Evolutionary conservation across 2,329 filamentous ascomycete species (phyloP).

Genomic region (Phoma sp.): DNA sequence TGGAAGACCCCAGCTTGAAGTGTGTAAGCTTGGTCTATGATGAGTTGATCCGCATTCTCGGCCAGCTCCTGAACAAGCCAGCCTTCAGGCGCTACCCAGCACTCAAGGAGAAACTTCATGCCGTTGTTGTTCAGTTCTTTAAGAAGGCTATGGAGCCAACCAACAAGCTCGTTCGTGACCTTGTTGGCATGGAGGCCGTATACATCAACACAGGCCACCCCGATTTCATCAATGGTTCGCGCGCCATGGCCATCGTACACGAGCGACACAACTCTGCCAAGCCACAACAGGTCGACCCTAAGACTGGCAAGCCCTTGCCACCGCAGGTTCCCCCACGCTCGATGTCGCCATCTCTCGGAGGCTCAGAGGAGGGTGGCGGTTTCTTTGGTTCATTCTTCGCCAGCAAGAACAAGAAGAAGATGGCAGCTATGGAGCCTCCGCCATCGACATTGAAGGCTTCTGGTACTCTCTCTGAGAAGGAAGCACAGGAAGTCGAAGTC

Average conservation of each 20-base stretch:
- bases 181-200: constrained; percentile 94
- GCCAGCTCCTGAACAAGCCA: constrained; percentile 85
- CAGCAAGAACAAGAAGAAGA: constrained; percentile 99
- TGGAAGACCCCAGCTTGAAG: constrained; percentile 96
- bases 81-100: constrained; percentile 92
- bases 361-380: constrained; percentile 65
- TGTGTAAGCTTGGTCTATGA: constrained; percentile 98
- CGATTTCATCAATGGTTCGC: constrained; percentile 95
- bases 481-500: constrained; percentile 95
- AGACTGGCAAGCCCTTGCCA: constrained; percentile 93
- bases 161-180: constrained; percentile 92
- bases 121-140: constrained; percentile 91
- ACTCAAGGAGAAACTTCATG: constrained; percentile 96
- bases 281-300: constrained; percentile 95
- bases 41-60: constrained; percentile 93
- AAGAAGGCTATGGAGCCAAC: constrained; percentile 98
- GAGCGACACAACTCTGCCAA: constrained; percentile 83
- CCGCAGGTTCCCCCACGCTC: constrained; percentile 72
- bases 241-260: constrained; percentile 97
- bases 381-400: constrained; percentile 99
- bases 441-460: constrained; percentile 93
- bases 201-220: constrained; percentile 99
- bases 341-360: constrained; percentile 72
- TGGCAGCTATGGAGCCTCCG: constrained; percentile 98
- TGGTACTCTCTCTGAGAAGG: constrained; percentile 90